These are phyloP conservation scores for Mediolabrus comicus DNA, from an alignment of 108 stramenopile genomes.

Conservation along the genomic window DNA sequence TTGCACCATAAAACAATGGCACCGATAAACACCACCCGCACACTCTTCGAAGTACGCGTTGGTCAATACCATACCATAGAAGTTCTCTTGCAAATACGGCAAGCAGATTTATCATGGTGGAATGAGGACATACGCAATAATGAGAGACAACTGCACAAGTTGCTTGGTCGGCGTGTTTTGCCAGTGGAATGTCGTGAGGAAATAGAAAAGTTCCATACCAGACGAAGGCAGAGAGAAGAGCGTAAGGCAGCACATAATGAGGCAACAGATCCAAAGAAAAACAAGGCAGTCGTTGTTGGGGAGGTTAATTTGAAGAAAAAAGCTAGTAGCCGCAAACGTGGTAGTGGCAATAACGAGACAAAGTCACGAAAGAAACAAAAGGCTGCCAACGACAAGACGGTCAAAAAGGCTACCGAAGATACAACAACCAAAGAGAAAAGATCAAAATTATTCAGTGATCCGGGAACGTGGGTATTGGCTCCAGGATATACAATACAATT, in stretches of 20 bases:
- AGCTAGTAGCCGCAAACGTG: background rate
- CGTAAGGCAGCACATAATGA: background rate
- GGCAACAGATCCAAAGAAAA: no score
- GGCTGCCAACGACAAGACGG: background rate
- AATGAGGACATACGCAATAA: conserved; percentile 12
- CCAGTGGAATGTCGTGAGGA: conserved; percentile 30
- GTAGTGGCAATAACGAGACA: background rate
- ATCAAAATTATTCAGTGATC: conserved; percentile 25
- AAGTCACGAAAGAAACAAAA: conserved; percentile 14
- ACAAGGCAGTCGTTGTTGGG: background rate
- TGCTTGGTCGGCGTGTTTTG: conserved; percentile 33
- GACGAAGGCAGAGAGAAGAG: background rate
- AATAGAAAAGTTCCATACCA: conserved; percentile 24
- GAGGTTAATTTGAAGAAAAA: background rate
- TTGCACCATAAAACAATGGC: conserved; percentile 22
- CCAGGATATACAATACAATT: conserved; percentile 40
- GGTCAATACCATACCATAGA: conserved; percentile 48
- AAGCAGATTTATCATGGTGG: conserved; percentile 42
- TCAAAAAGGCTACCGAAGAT: background rate
- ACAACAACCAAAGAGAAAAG: conserved; percentile 22
- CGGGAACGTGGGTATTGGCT: conserved; percentile 41
- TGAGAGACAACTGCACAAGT: conserved; percentile 39
- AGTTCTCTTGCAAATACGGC: conserved; percentile 41
- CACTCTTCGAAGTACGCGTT: conserved; percentile 40
- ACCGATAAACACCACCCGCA: conserved; percentile 27